Base-by-base conservation (phyloP, 179 eudicot genomes). In the Spergularia azorica region DNA sequence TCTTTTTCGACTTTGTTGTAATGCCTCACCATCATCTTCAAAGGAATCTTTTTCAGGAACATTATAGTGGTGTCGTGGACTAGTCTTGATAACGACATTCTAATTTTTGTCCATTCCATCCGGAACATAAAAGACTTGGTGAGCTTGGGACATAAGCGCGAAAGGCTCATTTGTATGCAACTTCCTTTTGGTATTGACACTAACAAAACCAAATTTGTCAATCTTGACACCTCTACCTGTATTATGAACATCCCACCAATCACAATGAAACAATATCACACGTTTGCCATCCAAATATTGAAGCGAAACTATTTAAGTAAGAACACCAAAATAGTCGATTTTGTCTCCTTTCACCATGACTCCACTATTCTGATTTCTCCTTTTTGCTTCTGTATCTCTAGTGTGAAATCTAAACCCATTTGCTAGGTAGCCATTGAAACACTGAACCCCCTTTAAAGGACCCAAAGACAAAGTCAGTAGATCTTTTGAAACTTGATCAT, bases 321-420 rank as follows among this genome's bases (percentile, higher is more conserved):
- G 61, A 57, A 57, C 61, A 12, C 61, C 61, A 57, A 12, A 57
- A 16, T 57, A 57, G 7, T 57, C 61, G 4, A 10, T 14, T 16
- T 13, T 5, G 16, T 14, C 61, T 2, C 51, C 72, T n/a, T 64
- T 46, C 0, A 82, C 81, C 67, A 78, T 74, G 14, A 82, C 55
- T 2, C 78, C 81, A 70, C 79, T 69, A 15, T 77, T 77, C 36
- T 81, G 75, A n/a, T 70, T 50, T 8, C 20, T 65, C 26, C 70
- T 58, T 6, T 51, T 55, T 14, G 5, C 39, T 2, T 72, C 69
- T 3, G 12, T 18, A 18, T 66, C 57, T n/a, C 2, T 63, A 3
- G 63, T 78, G 2, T 70, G 73, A 70, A 78, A 78, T 10, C 58
- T 43, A 16, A 69, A 78, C 3, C 79, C 79, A 74, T 82, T 82